phyloP scores from a whole-genome alignment of 2,329 filamentous ascomycete genomes.

The Dichotomopilus funicola region DNA sequence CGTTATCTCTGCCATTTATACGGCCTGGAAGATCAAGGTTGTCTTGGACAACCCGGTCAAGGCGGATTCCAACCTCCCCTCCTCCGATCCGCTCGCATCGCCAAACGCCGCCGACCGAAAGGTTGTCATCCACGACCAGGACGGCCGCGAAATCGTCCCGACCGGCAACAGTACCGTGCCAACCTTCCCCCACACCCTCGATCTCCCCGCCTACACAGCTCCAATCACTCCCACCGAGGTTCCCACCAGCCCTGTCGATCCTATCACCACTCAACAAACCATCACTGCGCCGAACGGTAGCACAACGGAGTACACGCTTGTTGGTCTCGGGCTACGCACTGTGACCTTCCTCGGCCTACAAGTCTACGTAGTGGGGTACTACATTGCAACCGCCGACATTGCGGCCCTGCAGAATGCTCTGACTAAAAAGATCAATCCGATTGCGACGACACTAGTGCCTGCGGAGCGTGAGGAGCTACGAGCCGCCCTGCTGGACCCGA shows the following conservation, averaged over 20 bases:
- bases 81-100: conserved; percentile 41
- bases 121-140: conserved; percentile 57
- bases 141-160: conserved; percentile 66
- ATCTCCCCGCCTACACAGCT: conserved; percentile 44
- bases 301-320: conserved; percentile 69
- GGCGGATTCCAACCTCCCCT: conserved; percentile 38
- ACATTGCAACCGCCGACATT: conserved; percentile 79
- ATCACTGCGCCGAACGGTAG: conserved; percentile 17
- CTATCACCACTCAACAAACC: conserved; percentile 32
- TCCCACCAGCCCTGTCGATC: conserved; percentile 23
- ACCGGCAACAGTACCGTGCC: conserved; percentile 78
- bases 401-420: conserved; percentile 71
- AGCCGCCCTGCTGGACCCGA: conserved; percentile 61
- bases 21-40: conserved; percentile 45
- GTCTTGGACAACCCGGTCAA: conserved; percentile 30
- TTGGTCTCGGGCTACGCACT: conserved; percentile 80
- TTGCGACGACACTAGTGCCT: conserved; percentile 76
- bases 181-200: conserved; percentile 67
- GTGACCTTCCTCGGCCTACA: conserved; percentile 87
- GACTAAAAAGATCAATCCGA: conserved; percentile 66
- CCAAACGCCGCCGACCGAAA: conserved; percentile 48
- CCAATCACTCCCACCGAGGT: conserved; percentile 22
- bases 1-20: conserved; percentile 44
- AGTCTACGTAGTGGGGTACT: conserved; percentile 92
- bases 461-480: conserved; percentile 72